Percentiles rank a stretch among this genome's conserved stretches.
phyloP scores from a whole-genome alignment of 2,329 filamentous ascomycete genomes.

The Pezicula radicicola region DNA sequence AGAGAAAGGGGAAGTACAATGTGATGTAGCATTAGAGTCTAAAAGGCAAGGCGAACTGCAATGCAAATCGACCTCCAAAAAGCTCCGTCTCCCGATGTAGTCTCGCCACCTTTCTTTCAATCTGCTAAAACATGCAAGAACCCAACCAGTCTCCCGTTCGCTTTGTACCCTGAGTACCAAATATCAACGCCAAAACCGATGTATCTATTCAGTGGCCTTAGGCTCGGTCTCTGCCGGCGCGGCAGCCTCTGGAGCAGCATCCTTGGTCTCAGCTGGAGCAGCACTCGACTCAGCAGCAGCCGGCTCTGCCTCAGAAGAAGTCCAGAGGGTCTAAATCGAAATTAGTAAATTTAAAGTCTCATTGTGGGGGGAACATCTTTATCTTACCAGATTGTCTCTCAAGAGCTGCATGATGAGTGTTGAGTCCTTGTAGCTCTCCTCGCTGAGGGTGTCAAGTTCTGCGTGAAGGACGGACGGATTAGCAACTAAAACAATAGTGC shows the following conservation, averaged over 20 bases:
- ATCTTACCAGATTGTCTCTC: conserved; percentile 76
- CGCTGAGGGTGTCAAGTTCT: conserved; percentile 91
- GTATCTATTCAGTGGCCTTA: conserved; percentile 26
- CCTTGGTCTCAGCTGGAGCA: conserved; percentile 49
- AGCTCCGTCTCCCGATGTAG: conserved; percentile 16
- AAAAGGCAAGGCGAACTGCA: conserved; percentile 23
- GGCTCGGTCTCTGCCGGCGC: conserved; percentile 35
- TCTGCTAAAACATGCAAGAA: conserved; percentile 27
- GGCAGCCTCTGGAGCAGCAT: conserved; percentile 53
- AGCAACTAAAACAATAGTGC: not conserved
- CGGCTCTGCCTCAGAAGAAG: conserved; percentile 94
- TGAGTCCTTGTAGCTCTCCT: conserved; percentile 98
- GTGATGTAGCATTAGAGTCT: conserved; percentile 27
- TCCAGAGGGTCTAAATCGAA: conserved; percentile 85
- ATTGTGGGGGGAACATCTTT: not conserved
- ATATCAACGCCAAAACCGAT: conserved; percentile 28
- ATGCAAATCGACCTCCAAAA: conserved; percentile 26
- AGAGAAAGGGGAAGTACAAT: conserved; percentile 22
- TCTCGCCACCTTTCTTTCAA: conserved; percentile 18
- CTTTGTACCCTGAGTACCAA: conserved; percentile 26
- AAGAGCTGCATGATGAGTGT: conserved; percentile 99
- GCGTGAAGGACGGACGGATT: not conserved
- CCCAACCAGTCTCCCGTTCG: conserved; percentile 20
- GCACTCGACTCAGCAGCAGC: conserved; percentile 54
- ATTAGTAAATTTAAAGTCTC: conserved; percentile 1